These are phyloP conservation scores for Entophlyctis luteolus DNA, from an alignment of 192 early-diverging fungal genomes.

Conservation along the genomic window DNA sequence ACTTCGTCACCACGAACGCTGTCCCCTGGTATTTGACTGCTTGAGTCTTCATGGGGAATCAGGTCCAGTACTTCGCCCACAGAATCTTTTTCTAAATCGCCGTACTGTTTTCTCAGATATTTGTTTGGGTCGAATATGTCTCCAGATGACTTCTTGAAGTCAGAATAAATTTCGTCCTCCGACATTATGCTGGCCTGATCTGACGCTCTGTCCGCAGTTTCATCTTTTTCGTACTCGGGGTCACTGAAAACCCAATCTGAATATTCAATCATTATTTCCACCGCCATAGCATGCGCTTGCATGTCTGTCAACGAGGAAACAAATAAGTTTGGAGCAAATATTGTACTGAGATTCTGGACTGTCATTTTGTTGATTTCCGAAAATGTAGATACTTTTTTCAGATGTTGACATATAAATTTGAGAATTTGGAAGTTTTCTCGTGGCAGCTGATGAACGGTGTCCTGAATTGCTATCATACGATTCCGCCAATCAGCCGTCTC, in stretches of 20 bases:
- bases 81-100: constrained; percentile 17
- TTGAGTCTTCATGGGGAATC: constrained; percentile 5
- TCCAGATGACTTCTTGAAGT: not conserved
- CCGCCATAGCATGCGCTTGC: constrained; percentile 36
- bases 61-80: constrained; percentile 13
- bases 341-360: constrained; percentile 85
- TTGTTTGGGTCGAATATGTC: not conserved
- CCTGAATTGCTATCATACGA: constrained; percentile 52
- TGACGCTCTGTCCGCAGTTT: not conserved
- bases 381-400: constrained; percentile 54
- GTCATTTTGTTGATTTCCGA: constrained; percentile 81
- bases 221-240: constrained; percentile 54
- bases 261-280: constrained; percentile 52
- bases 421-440: constrained; percentile 42
- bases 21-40: constrained; percentile 15
- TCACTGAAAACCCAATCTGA: constrained; percentile 57
- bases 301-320: constrained; percentile 38
- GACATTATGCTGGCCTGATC: constrained; percentile 3
- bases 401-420: constrained; percentile 50
- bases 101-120: not conserved
- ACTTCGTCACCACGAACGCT: not conserved
- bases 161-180: constrained; percentile 11
- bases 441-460: constrained; percentile 50
- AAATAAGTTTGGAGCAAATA: constrained; percentile 85
- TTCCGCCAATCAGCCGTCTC: constrained; percentile 46